phyloP scores from a whole-genome alignment of 352 stramenopile species.

The Pythium insidiosum region DNA sequence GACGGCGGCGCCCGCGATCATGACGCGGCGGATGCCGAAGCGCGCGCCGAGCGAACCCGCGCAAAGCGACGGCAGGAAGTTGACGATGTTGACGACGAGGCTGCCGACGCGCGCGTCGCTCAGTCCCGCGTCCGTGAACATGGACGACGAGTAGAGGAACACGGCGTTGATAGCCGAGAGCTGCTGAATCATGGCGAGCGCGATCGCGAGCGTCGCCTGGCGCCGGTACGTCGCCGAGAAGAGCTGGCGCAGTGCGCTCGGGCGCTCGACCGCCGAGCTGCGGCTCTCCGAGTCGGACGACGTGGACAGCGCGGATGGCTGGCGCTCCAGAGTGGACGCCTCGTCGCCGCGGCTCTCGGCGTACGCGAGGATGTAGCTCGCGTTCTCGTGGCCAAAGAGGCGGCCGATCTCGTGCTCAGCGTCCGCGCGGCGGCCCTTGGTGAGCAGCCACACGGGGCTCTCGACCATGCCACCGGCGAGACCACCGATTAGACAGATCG shows the following conservation, averaged over 20 bases:
- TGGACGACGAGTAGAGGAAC: constrained; percentile 59
- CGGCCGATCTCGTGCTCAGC: constrained; percentile 14
- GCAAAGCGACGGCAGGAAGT: constrained; percentile 37
- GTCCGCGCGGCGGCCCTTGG: constrained; percentile 16
- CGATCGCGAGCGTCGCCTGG: constrained; percentile 39
- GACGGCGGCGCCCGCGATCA: too few relatives aligned
- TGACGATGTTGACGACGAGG: constrained; percentile 45
- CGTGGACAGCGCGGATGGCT: background rate
- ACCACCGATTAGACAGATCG: constrained; percentile 30
- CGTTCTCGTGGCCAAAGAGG: constrained; percentile 17
- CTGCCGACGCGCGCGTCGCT: constrained; percentile 43
- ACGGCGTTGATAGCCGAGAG: constrained; percentile 63
- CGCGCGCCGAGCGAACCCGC: constrained; percentile 24
- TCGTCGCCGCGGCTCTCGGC: constrained; percentile 6
- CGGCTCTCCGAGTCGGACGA: background rate
- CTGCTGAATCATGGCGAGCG: constrained; percentile 31
- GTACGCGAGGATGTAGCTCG: constrained; percentile 15
- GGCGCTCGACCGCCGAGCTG: constrained; percentile 9
- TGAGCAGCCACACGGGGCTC: constrained; percentile 23
- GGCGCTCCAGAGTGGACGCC: background rate
- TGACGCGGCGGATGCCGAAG: constrained; percentile 51
- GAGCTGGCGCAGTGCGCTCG: constrained; percentile 4
- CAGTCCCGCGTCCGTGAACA: constrained; percentile 54
- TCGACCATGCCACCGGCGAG: constrained; percentile 16
- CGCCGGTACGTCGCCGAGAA: constrained; percentile 17